Evolutionary conservation across 768 basidiomycete genomes (phyloP).

Genomic region (Hygrophoropsis aurantiaca): DNA sequence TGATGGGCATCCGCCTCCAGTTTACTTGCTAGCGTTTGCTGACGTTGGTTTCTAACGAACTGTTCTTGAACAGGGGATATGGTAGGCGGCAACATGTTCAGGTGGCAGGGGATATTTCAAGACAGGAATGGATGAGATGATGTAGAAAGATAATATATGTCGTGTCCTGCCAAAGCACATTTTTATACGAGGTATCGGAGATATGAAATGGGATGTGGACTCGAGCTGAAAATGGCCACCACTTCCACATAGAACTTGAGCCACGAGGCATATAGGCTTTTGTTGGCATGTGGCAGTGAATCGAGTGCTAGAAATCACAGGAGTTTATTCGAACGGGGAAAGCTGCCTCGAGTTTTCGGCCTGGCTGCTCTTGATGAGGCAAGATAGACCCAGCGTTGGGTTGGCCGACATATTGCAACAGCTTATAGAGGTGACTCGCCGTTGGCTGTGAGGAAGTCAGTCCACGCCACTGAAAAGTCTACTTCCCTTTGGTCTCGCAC

Average conservation of each 20-base stretch:
- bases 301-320: conserved; percentile 2
- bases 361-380: too few relatives aligned
- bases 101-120: not conserved
- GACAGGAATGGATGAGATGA: not conserved
- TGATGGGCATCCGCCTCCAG: conserved; percentile 11
- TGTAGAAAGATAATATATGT: not conserved
- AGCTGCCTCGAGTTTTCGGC: too few relatives aligned
- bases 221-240: conserved; percentile 12
- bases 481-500: too few relatives aligned
- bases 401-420: too few relatives aligned
- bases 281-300: conserved; percentile 4
- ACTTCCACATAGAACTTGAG: conserved; percentile 12
- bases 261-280: conserved; percentile 25
- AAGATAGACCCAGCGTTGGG: too few relatives aligned
- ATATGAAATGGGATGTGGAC: conserved; percentile 22
- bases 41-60: conserved; percentile 11
- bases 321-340: not conserved
- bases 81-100: conserved; percentile 9
- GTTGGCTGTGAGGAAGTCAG: too few relatives aligned
- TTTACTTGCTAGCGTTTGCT: conserved; percentile 12
- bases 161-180: not conserved
- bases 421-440: too few relatives aligned
- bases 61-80: conserved; percentile 7
- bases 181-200: conserved; percentile 14
- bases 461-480: too few relatives aligned